These are phyloP conservation scores for Bisporella sp. DNA, from an alignment of 2,329 filamentous ascomycete species.

Conservation along the genomic window DNA sequence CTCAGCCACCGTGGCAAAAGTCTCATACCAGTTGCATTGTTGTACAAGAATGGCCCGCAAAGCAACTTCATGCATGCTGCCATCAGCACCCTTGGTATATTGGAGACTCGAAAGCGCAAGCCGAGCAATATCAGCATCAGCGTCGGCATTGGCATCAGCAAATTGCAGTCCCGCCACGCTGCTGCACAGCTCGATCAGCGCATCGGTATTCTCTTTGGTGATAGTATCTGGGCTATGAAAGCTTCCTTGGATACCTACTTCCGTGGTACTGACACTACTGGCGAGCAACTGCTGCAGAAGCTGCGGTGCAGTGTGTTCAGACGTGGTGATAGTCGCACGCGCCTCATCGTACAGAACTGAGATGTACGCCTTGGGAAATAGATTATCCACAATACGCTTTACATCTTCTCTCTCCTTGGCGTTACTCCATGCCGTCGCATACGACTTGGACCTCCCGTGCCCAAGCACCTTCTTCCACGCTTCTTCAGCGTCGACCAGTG, in stretches of 20 bases:
- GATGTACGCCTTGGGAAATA: slow-evolving; percentile 32
- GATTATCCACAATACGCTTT: slow-evolving; percentile 12
- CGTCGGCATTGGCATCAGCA: too few species aligned
- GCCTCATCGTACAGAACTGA: slow-evolving; percentile 32
- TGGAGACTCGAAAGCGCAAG: slow-evolving; percentile 22
- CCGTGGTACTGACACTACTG: slow-evolving; percentile 20
- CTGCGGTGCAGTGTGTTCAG: slow-evolving; percentile 17
- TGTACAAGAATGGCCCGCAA: slow-evolving; percentile 29
- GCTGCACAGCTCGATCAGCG: slow-evolving; percentile 24
- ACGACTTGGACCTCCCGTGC: slow-evolving; percentile 19
- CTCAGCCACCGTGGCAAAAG: slow-evolving; percentile 18
- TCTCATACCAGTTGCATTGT: slow-evolving; percentile 29
- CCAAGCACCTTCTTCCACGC: background rate
- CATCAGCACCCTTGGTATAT: slow-evolving; percentile 20
- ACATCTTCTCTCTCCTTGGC: slow-evolving; percentile 13
- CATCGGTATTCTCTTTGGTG: slow-evolving; percentile 5
- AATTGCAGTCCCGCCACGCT: slow-evolving; percentile 23
- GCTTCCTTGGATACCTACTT: slow-evolving; percentile 27
- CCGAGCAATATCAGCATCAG: slow-evolving; percentile 26
- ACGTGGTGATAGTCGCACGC: slow-evolving; percentile 30
- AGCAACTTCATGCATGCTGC: too few species aligned
- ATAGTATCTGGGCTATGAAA: too few species aligned
- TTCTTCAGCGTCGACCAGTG: slow-evolving; percentile 31
- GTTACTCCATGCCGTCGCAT: slow-evolving; percentile 19
- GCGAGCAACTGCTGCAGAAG: background rate